A percentile compares a stretch with the other conserved stretches of the same genome.
Evolutionary conservation across 495 filamentous ascomycete species (phyloP).

Genomic region (Aspergillus ostianus): DNA sequence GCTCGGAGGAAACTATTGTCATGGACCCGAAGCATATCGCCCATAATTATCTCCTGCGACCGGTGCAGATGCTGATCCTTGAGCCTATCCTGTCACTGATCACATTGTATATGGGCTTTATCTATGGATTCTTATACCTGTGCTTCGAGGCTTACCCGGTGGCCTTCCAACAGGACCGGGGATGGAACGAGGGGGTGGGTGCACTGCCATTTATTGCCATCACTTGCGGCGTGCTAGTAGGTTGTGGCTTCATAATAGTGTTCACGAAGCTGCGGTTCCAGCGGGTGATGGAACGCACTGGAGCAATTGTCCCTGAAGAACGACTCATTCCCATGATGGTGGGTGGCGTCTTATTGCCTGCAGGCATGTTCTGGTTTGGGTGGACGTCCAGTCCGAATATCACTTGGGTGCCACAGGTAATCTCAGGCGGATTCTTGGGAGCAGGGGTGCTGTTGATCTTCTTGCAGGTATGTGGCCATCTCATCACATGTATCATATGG

Average conservation of each 20-base stretch:
- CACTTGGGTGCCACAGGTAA: slow-evolving; percentile 35
- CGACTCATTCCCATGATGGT: slow-evolving; percentile 52
- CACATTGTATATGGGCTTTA: slow-evolving; percentile 36
- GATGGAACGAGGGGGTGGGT: slow-evolving; percentile 42
- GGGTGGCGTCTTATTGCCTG: slow-evolving; percentile 47
- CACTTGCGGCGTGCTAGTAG: slow-evolving; percentile 47
- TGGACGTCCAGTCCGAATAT: slow-evolving; percentile 45
- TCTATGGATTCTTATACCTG: slow-evolving; percentile 40
- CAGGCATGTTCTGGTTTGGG: slow-evolving; percentile 56
- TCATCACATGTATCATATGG: not conserved
- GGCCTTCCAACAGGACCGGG: slow-evolving; percentile 47
- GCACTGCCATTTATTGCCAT: slow-evolving; percentile 54
- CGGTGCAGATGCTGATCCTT: slow-evolving; percentile 29
- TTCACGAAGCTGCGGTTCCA: slow-evolving; percentile 39
- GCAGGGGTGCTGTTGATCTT: slow-evolving; percentile 46
- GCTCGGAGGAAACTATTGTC: slow-evolving; percentile 18
- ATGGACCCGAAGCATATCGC: slow-evolving; percentile 32
- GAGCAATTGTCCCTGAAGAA: slow-evolving; percentile 43
- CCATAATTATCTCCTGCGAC: slow-evolving; percentile 34
- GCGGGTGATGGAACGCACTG: slow-evolving; percentile 19
- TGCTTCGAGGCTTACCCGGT: slow-evolving; percentile 55
- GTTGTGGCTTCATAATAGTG: slow-evolving; percentile 46
- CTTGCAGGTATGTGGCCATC: slow-evolving; percentile 16
- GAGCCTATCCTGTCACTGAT: slow-evolving; percentile 42
- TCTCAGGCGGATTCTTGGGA: slow-evolving; percentile 39